Conservation (phyloP, 2,329 filamentous ascomycete species). For the Aureobasidium sp. region DNA sequence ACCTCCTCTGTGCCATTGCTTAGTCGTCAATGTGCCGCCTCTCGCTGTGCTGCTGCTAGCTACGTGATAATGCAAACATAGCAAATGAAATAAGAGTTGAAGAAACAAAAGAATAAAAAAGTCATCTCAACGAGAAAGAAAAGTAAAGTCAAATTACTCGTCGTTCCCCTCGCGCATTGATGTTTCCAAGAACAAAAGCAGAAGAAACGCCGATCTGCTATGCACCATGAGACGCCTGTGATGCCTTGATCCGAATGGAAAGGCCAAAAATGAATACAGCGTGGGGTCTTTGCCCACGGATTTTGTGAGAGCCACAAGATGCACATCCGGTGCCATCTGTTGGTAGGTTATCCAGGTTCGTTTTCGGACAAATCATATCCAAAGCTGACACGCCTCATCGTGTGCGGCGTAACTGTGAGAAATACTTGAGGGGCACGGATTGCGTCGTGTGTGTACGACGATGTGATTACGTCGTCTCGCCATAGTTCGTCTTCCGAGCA, state of each 20-base stretch:
- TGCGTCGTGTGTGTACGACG: conserved; percentile 8
- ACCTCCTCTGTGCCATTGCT: neutral
- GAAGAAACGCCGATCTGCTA: conserved; percentile 19
- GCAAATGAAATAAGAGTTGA: neutral
- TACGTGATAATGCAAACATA: neutral
- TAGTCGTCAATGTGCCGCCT: neutral
- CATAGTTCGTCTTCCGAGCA: neutral
- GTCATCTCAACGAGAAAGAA: neutral
- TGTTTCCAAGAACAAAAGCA: conserved; percentile 21
- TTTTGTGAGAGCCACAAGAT: neutral
- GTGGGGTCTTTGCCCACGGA: neutral
- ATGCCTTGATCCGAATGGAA: conserved; percentile 16
- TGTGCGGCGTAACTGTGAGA: neutral
- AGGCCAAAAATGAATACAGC: conserved; percentile 7
- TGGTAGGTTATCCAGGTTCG: conserved; percentile 5
- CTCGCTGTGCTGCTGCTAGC: neutral
- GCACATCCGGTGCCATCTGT: neutral
- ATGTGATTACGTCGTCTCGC: conserved; percentile 1
- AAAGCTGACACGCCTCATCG: conserved; percentile 10
- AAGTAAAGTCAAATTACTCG: conserved; percentile 13
- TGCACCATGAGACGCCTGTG: conserved; percentile 17
- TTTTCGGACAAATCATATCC: conserved; percentile 5
- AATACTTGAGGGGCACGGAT: neutral
- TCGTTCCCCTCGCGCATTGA: conserved; percentile 9
- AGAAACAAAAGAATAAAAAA: neutral